A percentile compares a stretch with the other conserved stretches of the same genome.
phyloP scores from a whole-genome alignment of 768 basidiomycete species.

The Rhizopogon salebrosus region DNA sequence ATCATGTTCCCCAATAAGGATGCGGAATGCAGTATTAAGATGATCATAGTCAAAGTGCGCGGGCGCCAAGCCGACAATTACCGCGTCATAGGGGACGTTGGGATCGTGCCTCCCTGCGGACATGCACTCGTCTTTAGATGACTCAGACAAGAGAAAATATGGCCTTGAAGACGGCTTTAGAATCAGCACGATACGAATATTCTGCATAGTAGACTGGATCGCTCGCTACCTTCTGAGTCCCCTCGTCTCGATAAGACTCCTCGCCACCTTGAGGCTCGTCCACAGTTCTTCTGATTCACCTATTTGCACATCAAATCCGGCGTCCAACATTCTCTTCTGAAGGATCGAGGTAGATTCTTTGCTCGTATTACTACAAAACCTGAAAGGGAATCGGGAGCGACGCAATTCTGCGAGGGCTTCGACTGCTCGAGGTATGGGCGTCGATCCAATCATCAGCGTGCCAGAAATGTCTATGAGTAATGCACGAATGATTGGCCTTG shows the following conservation, averaged over 20 bases:
- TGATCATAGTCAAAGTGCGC: constrained; percentile 43
- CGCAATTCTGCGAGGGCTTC: constrained; percentile 24
- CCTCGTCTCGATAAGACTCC: constrained; percentile 35
- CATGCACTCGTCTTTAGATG: constrained; percentile 39
- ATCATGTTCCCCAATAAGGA: constrained; percentile 43
- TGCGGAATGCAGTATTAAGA: constrained; percentile 63
- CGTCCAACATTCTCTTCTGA: constrained; percentile 33
- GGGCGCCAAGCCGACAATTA: constrained; percentile 62
- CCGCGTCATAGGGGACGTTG: constrained; percentile 41
- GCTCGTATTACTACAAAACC: constrained; percentile 66
- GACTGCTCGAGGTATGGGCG: constrained; percentile 42
- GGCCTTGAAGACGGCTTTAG: constrained; percentile 32
- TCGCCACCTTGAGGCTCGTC: constrained; percentile 61
- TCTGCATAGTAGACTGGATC: too few relatives aligned
- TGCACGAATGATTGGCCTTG: constrained; percentile 39
- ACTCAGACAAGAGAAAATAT: constrained; percentile 49
- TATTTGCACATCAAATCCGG: constrained; percentile 43
- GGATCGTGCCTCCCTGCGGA: constrained; percentile 8
- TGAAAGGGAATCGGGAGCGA: constrained; percentile 34
- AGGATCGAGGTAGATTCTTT: constrained; percentile 52
- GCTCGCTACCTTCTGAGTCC: constrained; percentile 35
- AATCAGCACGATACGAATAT: not conserved
- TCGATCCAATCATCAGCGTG: constrained; percentile 52
- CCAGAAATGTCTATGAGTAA: constrained; percentile 67
- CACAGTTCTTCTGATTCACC: constrained; percentile 40